phyloP scores from a whole-genome alignment of 257 asterid species.

The Coffea canephora region DNA sequence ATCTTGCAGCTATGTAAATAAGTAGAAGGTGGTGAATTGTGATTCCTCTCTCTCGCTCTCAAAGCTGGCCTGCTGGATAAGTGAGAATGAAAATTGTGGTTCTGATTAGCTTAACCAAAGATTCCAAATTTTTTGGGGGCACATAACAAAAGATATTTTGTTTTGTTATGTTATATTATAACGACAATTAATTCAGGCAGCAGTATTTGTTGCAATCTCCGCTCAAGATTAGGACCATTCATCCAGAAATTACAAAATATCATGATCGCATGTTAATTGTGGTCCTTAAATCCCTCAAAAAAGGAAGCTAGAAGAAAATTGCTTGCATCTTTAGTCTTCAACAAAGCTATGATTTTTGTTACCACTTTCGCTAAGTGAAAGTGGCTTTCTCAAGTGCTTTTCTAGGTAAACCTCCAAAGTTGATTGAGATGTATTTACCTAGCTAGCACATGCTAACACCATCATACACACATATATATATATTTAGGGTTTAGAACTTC shows the following conservation, averaged over 20 bases:
- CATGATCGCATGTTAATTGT: conserved; percentile 42
- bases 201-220: conserved; percentile 33
- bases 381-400: conserved; percentile 10
- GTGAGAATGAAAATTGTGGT: conserved; percentile 33
- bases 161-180: conserved; percentile 18
- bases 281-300: conserved; percentile 45
- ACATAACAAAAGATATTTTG: conserved; percentile 25
- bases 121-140: conserved; percentile 30
- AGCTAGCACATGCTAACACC: neutral
- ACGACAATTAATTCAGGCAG: conserved; percentile 33
- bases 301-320: conserved; percentile 14
- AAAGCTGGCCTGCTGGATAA: neutral
- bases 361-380: conserved; percentile 12
- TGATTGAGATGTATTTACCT: conserved; percentile 5
- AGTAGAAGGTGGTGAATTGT: neutral
- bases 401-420: conserved; percentile 1
- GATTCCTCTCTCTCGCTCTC: neutral
- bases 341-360: conserved; percentile 5
- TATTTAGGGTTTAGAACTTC: neutral
- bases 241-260: conserved; percentile 34
- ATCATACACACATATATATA: no score
- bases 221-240: conserved; percentile 46
- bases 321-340: conserved; percentile 32
- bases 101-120: conserved; percentile 22
- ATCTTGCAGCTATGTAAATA: neutral